Base-by-base conservation (phyloP, 257 asterid species). In the Perilla frutescens region DNA sequence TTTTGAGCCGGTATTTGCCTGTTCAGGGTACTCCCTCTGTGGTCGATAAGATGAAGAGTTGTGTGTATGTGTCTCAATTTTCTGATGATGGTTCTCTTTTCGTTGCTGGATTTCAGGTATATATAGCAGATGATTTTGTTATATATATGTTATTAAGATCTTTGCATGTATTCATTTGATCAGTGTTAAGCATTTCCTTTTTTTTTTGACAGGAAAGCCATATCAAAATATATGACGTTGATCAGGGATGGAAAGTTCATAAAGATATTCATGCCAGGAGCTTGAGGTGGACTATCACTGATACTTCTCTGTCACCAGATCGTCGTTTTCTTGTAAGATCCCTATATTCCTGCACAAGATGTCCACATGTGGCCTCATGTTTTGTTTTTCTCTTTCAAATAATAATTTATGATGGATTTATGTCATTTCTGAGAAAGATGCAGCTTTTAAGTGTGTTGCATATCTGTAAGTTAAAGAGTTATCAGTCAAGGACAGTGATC, bases 271-370 rank as follows among this genome's bases (percentile, higher is more conserved):
- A 47, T 47, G 97, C 98, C 20, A 88, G 83, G 88, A 85, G 88
- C 83, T 81, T 94, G 88, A 76, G 89, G 74, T 94, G 99, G 99
- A 94, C 99, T 14, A 90, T 94, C 66, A 94, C 97, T n/a, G 99
- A 94, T 80, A 85, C 97, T 69, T 80, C 88, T 59, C 90, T 94
- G 72, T 94, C 98, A 11, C 93, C 99, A 0, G 98, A 94, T 80
- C 87, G 83, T 5, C 95, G 95, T 74, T 88, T 86, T 80, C 96
- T 94, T 70, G 99, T 94, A 88, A 86, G 93, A 67, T 62, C 45
- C 50, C 60, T 69, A 7, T 44, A 37, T 11, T 32, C 40, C 26
- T 15, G 51, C 20, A 41, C 32, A 51, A 26, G 20, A 62, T 68
- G 74, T 67, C 6, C 47, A 2, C 41, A 3, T 13, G 76, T 69